Evolutionary conservation across 2,329 filamentous ascomycete genomes (phyloP).

Genomic region (Venturia nashicola): DNA sequence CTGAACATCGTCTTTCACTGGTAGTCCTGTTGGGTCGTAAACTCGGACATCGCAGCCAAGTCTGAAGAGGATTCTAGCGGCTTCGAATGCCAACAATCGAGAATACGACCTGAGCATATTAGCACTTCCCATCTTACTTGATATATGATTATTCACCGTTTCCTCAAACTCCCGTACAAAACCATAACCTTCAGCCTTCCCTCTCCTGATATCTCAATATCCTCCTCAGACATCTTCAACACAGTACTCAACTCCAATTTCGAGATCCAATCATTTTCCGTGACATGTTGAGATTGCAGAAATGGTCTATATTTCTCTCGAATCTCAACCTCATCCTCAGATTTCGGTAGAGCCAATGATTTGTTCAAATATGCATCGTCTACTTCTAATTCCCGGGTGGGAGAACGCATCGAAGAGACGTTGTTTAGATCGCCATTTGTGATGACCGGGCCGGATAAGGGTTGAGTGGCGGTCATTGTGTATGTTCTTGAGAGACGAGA

Average conservation of each 20-base stretch:
- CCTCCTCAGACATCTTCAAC: constrained; percentile 36
- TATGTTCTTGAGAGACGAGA: neutral
- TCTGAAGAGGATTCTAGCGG: constrained; percentile 46
- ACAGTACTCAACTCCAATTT: constrained; percentile 43
- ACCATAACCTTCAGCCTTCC: constrained; percentile 44
- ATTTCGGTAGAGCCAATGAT: constrained; percentile 31
- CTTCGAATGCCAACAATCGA: constrained; percentile 46
- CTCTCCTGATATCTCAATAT: constrained; percentile 26
- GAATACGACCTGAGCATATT: constrained; percentile 42
- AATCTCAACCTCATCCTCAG: constrained; percentile 35
- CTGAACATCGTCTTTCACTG: constrained; percentile 51
- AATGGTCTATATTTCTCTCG: constrained; percentile 46
- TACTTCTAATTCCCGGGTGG: constrained; percentile 8
- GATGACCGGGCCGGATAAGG: neutral
- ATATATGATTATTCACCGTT: constrained; percentile 21
- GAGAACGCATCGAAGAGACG: constrained; percentile 12
- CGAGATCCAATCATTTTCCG: constrained; percentile 42
- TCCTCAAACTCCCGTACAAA: constrained; percentile 47
- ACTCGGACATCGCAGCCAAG: constrained; percentile 55
- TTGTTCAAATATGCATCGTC: constrained; percentile 12
- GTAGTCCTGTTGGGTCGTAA: constrained; percentile 45
- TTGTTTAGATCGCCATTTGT: constrained; percentile 17
- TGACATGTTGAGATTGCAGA: constrained; percentile 28
- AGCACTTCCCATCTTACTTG: neutral
- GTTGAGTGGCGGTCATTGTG: neutral